Conservation (phyloP, 306 rosid species). For the Aeschynomene evenia region DNA sequence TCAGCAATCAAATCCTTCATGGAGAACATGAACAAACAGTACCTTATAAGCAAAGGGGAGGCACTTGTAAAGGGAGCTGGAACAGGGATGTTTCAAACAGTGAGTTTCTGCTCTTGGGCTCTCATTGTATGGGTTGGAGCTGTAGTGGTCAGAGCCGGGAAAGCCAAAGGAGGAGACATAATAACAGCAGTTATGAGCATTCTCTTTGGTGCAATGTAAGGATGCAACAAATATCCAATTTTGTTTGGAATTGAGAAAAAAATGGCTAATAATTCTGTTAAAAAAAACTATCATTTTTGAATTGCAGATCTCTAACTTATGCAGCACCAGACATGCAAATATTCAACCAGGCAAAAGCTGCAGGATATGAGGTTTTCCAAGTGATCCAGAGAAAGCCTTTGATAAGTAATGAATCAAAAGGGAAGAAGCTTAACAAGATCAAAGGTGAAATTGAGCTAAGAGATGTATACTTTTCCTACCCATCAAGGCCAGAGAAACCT, state of each 20-base stretch:
- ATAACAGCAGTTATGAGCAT: constrained; percentile 84
- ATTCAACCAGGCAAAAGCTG: constrained; percentile 88
- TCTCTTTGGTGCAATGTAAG: constrained; percentile 93
- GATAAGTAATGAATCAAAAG: constrained; percentile 48
- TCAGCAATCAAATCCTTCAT: constrained; percentile 55
- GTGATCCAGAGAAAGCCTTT: constrained; percentile 70
- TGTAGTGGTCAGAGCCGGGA: constrained; percentile 56
- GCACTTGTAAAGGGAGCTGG: constrained; percentile 84
- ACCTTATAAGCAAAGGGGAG: constrained; percentile 62
- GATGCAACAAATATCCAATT: background rate
- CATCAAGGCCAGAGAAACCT: constrained; percentile 66
- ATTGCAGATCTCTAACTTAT: constrained; percentile 70
- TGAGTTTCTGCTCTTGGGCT: constrained; percentile 79
- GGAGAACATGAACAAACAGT: constrained; percentile 57
- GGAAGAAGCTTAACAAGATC: constrained; percentile 39
- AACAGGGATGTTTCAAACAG: constrained; percentile 83
- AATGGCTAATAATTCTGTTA: background rate
- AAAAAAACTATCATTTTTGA: constrained; percentile 6
- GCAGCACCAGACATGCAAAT: constrained; percentile 92
- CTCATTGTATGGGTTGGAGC: constrained; percentile 88
- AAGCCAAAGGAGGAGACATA: constrained; percentile 70
- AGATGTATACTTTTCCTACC: constrained; percentile 66
- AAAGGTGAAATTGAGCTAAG: constrained; percentile 56
- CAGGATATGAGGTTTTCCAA: constrained; percentile 80
- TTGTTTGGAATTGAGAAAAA: background rate